phyloP scores from a whole-genome alignment of 129 eudicot species.

The Helianthus tuberosus region DNA sequence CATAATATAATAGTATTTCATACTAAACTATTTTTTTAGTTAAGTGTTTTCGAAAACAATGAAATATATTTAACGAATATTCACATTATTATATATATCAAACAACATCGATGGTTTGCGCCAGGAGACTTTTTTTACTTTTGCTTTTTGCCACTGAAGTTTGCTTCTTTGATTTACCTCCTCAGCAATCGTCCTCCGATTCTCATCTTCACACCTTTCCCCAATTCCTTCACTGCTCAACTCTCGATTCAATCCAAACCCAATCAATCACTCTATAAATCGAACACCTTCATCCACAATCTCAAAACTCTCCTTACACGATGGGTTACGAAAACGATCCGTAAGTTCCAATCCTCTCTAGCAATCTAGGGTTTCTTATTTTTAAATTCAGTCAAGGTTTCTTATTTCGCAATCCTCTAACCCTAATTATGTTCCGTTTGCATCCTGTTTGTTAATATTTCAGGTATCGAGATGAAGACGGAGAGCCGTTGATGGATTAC shows the following conservation, averaged over 20 bases:
- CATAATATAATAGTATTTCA: too few species aligned
- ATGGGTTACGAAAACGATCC: constrained; percentile 78
- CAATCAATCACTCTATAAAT: constrained; percentile 17
- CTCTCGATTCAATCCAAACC: neutral
- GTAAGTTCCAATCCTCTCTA: constrained; percentile 42
- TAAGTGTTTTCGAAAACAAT: too few species aligned
- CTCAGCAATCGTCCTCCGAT: constrained; percentile 9
- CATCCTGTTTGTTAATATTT: constrained; percentile 9
- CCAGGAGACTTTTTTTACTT: too few species aligned
- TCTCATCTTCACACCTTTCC: constrained; percentile 14
- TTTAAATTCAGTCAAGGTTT: neutral
- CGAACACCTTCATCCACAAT: constrained; percentile 2
- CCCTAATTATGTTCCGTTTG: neutral
- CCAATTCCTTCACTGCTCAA: constrained; percentile 11
- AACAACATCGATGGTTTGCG: too few species aligned
- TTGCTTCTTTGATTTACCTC: too few species aligned
- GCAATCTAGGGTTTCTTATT: constrained; percentile 36
- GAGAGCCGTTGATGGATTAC: constrained; percentile 74
- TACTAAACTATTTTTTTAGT: too few species aligned
- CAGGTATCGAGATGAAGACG: constrained; percentile 82
- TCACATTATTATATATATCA: too few species aligned
- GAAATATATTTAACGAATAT: too few species aligned
- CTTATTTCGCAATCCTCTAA: neutral
- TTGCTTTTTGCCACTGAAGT: too few species aligned
- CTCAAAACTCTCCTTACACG: neutral